These are phyloP conservation scores for Ascochyta rabiei DNA, from an alignment of 2,329 filamentous ascomycete genomes.

Conservation along the genomic window DNA sequence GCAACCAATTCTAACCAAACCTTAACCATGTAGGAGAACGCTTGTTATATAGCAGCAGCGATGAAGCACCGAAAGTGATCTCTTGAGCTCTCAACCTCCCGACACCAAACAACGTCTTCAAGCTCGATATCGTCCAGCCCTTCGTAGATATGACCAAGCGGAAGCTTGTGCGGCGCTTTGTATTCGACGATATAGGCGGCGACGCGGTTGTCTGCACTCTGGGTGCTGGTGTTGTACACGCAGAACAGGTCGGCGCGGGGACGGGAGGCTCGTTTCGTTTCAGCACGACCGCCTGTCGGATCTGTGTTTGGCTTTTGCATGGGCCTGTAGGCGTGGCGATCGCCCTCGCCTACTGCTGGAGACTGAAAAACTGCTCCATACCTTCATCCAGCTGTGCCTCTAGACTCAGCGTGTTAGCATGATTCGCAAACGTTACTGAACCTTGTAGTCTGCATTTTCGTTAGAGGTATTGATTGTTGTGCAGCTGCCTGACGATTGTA, in stretches of 20 bases:
- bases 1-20: too few species aligned
- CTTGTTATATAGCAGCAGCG: too few species aligned
- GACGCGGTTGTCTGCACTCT: constrained; percentile 22
- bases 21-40: too few species aligned
- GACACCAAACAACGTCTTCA: constrained; percentile 45
- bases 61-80: constrained; percentile 48
- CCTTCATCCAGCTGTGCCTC: background rate
- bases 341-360: constrained; percentile 3
- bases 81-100: constrained; percentile 42
- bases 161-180: constrained; percentile 57
- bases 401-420: background rate
- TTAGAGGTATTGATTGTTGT: too few species aligned
- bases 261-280: constrained; percentile 15
- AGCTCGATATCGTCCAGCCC: constrained; percentile 54
- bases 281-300: background rate
- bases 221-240: constrained; percentile 37
- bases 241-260: constrained; percentile 46
- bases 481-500: too few species aligned
- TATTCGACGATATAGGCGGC: constrained; percentile 50
- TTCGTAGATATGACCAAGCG: constrained; percentile 49
- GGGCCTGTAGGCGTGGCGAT: constrained; percentile 22
- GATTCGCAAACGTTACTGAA: background rate
- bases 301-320: background rate
- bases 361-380: background rate
- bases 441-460: too few species aligned